A percentile compares a stretch with the other conserved stretches of the same genome.
phyloP scores from a whole-genome alignment of 305 asterid species.

The Fraxinus nigra region DNA sequence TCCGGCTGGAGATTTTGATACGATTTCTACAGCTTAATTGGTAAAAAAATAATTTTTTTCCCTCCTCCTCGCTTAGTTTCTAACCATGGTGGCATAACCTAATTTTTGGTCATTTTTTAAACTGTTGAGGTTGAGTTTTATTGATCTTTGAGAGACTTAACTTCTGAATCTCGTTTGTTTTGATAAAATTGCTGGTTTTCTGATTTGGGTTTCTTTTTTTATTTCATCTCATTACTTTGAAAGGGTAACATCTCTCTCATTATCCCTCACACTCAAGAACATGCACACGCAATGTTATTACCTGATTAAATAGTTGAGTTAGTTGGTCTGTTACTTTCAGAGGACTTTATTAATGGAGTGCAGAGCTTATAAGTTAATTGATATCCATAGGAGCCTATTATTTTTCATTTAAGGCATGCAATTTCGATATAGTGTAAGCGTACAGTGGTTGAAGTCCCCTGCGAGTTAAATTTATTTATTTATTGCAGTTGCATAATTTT shows the following conservation, averaged over 20 bases:
- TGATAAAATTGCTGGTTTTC: background rate
- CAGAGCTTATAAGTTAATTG: too few species aligned
- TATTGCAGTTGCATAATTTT: background rate
- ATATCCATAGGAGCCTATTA: too few species aligned
- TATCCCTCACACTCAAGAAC: background rate
- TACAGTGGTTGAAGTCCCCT: background rate
- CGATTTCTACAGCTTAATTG: background rate
- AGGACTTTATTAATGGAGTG: background rate
- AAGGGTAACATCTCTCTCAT: background rate
- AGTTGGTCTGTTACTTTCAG: background rate
- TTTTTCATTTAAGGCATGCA: background rate
- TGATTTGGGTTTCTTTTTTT: background rate
- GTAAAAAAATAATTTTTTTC: too few species aligned
- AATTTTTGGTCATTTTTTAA: background rate
- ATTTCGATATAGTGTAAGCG: background rate
- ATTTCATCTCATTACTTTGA: background rate
- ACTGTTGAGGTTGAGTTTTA: background rate
- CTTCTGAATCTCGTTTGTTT: background rate
- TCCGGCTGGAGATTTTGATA: background rate
- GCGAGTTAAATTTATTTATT: background rate
- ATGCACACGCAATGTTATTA: background rate
- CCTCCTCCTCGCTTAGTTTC: background rate
- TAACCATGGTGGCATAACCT: background rate
- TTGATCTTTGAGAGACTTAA: background rate
- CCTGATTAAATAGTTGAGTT: background rate